phyloP scores from a whole-genome alignment of 805 yeast genomes.

The Yarrowia porcina region DNA sequence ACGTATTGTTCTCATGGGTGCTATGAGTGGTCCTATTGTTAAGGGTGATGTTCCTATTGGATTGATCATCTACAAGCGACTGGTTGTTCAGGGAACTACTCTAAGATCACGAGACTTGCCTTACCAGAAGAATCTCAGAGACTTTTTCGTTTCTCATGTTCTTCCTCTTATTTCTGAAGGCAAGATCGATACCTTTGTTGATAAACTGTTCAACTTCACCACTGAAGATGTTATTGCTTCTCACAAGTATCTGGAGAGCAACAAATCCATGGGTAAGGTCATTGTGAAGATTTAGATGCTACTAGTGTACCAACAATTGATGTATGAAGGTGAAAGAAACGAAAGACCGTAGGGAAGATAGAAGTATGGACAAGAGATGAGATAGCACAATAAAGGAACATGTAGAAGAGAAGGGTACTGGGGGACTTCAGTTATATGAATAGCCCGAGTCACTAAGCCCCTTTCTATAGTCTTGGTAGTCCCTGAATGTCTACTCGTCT shows the following conservation, averaged over 20 bases:
- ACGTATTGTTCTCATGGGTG: conserved; percentile 34
- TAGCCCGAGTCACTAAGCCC: too few species aligned
- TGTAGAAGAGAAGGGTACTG: too few species aligned
- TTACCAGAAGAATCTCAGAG: conserved; percentile 33
- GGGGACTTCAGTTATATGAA: too few species aligned
- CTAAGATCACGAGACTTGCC: conserved; percentile 34
- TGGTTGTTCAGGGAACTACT: conserved; percentile 36
- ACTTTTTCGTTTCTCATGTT: conserved; percentile 32
- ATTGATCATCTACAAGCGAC: conserved; percentile 33
- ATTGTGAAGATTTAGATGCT: conserved; percentile 30
- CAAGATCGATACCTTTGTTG: conserved; percentile 33
- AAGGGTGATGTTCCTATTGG: conserved; percentile 31
- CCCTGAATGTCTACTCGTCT: too few species aligned
- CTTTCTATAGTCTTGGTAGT: too few species aligned
- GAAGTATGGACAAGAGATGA: too few species aligned
- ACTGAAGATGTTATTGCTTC: conserved; percentile 33
- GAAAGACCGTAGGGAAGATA: too few species aligned
- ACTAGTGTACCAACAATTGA: too few species aligned
- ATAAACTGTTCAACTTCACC: conserved; percentile 30
- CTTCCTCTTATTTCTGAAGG: conserved; percentile 33
- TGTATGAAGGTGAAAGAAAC: too few species aligned
- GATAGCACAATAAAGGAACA: too few species aligned
- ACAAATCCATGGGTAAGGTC: conserved; percentile 36
- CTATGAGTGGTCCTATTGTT: conserved; percentile 32
- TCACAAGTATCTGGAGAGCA: conserved; percentile 35